Conservation (phyloP, 2,329 filamentous ascomycete genomes). For the Tothia fuscella region DNA sequence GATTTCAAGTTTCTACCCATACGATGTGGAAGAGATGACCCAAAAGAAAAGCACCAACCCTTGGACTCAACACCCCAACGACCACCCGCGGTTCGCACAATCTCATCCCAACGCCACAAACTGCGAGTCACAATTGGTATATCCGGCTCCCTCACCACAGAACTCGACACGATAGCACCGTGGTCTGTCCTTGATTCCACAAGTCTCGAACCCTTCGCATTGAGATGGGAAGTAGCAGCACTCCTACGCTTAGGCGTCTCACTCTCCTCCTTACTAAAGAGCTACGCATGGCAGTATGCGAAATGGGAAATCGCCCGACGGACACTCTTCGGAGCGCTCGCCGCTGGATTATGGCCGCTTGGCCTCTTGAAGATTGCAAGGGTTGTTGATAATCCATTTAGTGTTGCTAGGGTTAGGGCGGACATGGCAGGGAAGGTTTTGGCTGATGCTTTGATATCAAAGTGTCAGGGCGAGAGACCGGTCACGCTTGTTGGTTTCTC, state of each 20-base stretch:
- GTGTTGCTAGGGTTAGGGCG: conserved; percentile 4
- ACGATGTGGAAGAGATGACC: background rate
- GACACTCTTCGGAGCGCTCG: conserved; percentile 14
- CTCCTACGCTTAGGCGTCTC: conserved; percentile 9
- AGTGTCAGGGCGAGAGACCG: conserved; percentile 11
- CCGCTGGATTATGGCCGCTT: conserved; percentile 11
- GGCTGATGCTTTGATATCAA: conserved; percentile 17
- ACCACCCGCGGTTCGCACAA: background rate
- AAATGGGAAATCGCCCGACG: conserved; percentile 8
- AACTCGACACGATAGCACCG: conserved; percentile 2
- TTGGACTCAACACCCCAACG: background rate
- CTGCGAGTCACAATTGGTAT: conserved; percentile 11
- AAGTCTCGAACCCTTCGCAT: conserved; percentile 10
- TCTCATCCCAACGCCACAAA: conserved; percentile 16
- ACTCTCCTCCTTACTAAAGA: conserved; percentile 2
- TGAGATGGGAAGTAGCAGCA: conserved; percentile 10
- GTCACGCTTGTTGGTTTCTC: conserved; percentile 11
- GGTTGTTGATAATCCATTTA: conserved; percentile 11
- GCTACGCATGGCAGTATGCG: conserved; percentile 6
- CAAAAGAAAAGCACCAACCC: background rate
- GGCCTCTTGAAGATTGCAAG: conserved; percentile 9
- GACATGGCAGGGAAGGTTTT: conserved; percentile 11
- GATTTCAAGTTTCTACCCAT: conserved; percentile 11
- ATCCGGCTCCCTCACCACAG: conserved; percentile 2
- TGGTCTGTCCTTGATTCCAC: conserved; percentile 4